Base-by-base conservation (phyloP, 192 early-diverging fungal species). In the Coemansia sp. region DNA sequence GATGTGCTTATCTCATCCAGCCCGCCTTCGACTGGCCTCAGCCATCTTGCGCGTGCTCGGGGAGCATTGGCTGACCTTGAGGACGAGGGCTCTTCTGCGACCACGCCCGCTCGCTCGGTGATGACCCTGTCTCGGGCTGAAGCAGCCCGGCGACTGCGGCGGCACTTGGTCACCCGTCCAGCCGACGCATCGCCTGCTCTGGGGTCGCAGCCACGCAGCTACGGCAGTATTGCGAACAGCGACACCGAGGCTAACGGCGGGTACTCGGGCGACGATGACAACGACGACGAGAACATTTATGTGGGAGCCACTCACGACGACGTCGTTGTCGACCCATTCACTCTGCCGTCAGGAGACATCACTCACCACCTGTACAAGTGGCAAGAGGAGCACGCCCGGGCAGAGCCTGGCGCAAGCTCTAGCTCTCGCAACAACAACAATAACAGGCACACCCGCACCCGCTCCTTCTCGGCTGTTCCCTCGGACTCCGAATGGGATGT, bases 311-410 rank as follows among this genome's bases (percentile, higher is more conserved):
- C 24, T 27, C 46, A 2, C 6, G 57, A 55, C n/a, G 60, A 63
- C n/a, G 74, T 67, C 3, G 34, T 62, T 2, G 76, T 73, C 3
- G 76, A 82, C 34, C 70, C 80, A 22, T 84, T 86, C 63, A 83
- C 79, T 37, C 60, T 91, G 24, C 80, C 83, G 18, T 87, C 87
- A 27, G 92, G 89, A 27, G 88, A 90, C 58, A 90, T 89, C 59
- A 93, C 94, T 3, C 87, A 90, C 53, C 88, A 93, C 53, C 88
- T 97, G 57, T 97, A 97, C 72, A 87, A 91, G 75, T 94, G 91
- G 90, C 83, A 87, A 18, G 87, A 93, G 42, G 83, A 87, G 58
- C 66, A 72, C 38, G 60, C 62, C 24, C 53, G 27, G 19, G 48
- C 34, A 17, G 34, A 8, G 33, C 18, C 44, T 22, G 53, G 48